These are phyloP conservation scores for Eucalyptus globulus DNA, from an alignment of 345 rosid genomes.

Conservation along the genomic window DNA sequence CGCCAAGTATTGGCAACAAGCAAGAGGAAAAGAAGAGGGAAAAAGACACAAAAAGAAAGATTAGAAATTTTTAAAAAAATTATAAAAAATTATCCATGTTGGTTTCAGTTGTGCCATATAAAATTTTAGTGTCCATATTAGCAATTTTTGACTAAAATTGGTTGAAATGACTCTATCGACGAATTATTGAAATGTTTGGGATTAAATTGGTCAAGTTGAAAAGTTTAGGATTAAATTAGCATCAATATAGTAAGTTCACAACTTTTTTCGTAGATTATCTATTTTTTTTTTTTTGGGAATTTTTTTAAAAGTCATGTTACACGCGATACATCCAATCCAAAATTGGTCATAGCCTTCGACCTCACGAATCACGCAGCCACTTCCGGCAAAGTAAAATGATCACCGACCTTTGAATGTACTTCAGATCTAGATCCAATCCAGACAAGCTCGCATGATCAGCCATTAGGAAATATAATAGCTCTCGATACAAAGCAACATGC, in stretches of 20 bases:
- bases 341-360: background rate
- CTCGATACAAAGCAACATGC: background rate
- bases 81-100: rapidly evolving
- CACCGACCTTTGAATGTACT: rapidly evolving
- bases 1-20: rapidly evolving
- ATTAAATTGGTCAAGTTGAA: rapidly evolving
- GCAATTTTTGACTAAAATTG: rapidly evolving
- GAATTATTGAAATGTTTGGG: too few species aligned
- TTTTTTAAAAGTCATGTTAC: background rate
- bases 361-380: background rate
- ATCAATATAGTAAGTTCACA: rapidly evolving
- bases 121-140: rapidly evolving
- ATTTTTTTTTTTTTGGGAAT: rapidly evolving
- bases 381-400: background rate
- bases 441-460: background rate
- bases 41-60: background rate
- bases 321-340: rapidly evolving
- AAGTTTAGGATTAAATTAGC: rapidly evolving
- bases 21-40: background rate
- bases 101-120: rapidly evolving
- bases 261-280: rapidly evolving
- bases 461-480: background rate
- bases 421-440: background rate
- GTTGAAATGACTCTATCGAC: rapidly evolving
- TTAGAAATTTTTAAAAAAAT: rapidly evolving